These are phyloP conservation scores for Candolleomyces eurysporus DNA, from an alignment of 768 basidiomycete species.

Conservation along the genomic window DNA sequence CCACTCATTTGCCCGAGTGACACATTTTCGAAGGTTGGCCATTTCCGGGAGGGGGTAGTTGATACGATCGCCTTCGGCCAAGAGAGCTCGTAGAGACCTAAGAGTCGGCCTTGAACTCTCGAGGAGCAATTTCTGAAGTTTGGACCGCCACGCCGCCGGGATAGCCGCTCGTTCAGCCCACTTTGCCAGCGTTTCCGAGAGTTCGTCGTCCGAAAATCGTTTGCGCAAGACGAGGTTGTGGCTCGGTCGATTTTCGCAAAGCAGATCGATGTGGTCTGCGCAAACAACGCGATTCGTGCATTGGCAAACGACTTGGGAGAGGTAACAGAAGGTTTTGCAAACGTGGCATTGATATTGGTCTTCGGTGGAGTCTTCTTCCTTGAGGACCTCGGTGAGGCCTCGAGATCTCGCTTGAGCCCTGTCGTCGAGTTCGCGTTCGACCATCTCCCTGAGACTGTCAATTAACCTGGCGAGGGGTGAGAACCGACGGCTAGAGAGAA, in stretches of 20 bases:
- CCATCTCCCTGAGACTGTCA: constrained; percentile 85
- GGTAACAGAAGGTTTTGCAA: constrained; percentile 94
- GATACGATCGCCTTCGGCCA: constrained; percentile 88
- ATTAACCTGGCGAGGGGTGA: constrained; percentile 60
- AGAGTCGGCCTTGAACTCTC: constrained; percentile 73
- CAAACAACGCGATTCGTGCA: constrained; percentile 83
- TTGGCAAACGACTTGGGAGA: constrained; percentile 85
- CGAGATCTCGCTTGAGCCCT: constrained; percentile 61
- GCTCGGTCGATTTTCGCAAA: constrained; percentile 57
- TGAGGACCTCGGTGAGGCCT: constrained; percentile 65
- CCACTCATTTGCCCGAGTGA: constrained; percentile 82
- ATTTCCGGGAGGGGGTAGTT: constrained; percentile 73
- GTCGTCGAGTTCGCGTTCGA: constrained; percentile 71
- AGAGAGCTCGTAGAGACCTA: constrained; percentile 74
- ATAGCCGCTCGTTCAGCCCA: constrained; percentile 70
- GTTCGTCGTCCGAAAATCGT: constrained; percentile 77
- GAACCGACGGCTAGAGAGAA: background rate
- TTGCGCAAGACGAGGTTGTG: constrained; percentile 65
- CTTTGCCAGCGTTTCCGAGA: constrained; percentile 62
- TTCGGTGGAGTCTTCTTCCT: constrained; percentile 80
- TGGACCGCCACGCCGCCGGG: constrained; percentile 73
- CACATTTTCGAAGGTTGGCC: constrained; percentile 69
- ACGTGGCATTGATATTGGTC: constrained; percentile 93
- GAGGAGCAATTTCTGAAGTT: constrained; percentile 61
- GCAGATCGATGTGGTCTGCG: constrained; percentile 74